Percentiles rank a stretch among this genome's conserved stretches.
Evolutionary conservation across 192 early-diverging fungal genomes (phyloP).

Genomic region (Tieghemiomyces parasiticus): DNA sequence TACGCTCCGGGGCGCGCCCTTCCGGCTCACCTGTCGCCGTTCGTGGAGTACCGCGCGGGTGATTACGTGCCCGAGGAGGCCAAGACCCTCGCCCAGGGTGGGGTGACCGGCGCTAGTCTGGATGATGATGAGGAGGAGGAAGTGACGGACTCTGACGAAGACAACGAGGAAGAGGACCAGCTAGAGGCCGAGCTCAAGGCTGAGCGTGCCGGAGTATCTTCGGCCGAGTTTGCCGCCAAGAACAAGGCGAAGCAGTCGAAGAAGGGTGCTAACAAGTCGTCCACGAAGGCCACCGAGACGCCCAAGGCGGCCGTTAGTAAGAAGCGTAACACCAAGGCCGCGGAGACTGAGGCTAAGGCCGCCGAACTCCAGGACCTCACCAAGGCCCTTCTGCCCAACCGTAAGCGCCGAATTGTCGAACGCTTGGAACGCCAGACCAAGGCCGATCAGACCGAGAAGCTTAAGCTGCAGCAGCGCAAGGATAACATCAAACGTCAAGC

Average conservation of each 20-base stretch:
- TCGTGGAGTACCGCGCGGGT: slow-evolving; percentile 68
- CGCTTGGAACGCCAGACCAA: too few relatives aligned
- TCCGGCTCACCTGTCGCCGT: slow-evolving; percentile 90
- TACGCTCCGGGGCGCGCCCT: slow-evolving; percentile 72
- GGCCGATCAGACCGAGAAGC: too few relatives aligned
- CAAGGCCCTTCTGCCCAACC: too few relatives aligned
- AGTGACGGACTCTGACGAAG: slow-evolving; percentile 23
- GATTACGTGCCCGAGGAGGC: slow-evolving; percentile 72
- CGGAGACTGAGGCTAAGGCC: too few relatives aligned
- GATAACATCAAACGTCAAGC: not conserved
- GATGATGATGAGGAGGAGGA: slow-evolving; percentile 39
- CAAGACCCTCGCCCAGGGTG: slow-evolving; percentile 26
- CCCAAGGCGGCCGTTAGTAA: slow-evolving; percentile 17
- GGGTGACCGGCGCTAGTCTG: slow-evolving; percentile 28
- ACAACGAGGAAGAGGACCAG: slow-evolving; percentile 29
- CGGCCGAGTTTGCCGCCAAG: slow-evolving; percentile 34
- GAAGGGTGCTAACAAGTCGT: slow-evolving; percentile 10
- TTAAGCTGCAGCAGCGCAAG: not conserved
- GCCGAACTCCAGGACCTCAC: too few relatives aligned
- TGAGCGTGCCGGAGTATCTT: slow-evolving; percentile 20
- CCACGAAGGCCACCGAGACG: not conserved
- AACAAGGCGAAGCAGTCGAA: slow-evolving; percentile 24
- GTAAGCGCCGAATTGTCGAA: too few relatives aligned
- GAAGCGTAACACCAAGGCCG: not conserved
- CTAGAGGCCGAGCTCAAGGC: slow-evolving; percentile 46